Evolutionary conservation across 2,329 filamentous ascomycete genomes (phyloP), one percentile per base, ranked within the genome.

Genomic region (Aspergillus sp.): DNA sequence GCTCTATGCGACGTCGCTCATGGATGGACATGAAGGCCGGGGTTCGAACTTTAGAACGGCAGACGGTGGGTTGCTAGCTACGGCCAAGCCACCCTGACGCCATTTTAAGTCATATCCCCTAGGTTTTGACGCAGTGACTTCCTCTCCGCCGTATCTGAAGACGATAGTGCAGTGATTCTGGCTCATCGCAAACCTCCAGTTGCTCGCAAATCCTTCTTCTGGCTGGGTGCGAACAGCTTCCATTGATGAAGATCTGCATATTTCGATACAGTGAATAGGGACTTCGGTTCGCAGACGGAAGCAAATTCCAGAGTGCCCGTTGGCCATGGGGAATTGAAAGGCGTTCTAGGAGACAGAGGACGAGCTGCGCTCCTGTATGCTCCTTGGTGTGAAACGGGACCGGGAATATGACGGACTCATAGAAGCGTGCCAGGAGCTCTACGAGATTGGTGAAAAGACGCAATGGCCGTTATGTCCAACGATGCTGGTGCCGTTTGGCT

Each of bases 61-160:
- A 45, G 22, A 30, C 3, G 42, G 20, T 45, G 13, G 22, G 42
- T 7, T 9, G 24, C 24, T 26, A 26, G 24, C 24, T 26, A 4
- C 24, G 8, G 24, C 24, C 24, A 11, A 32, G 24, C 24, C 33
- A 17, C 13, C 13, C 14, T 4, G 11, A 10, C 4, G 7, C 42
- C 42, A 45, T 45, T 38, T 47, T n/a, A 47, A 20, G n/a, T 47
- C 35, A 40, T 47, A 47, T 38, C 45, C 45, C 38, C 17, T 30
- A 22, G 40, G 33, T 40, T 47, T 47, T 16, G 45, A 41, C 33
- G 45, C 45, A 22, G 14, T 17, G 17, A n/a, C 45, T 40, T 47
- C 17, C 3, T 40, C 6, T 22, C 33, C 32, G 22, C 19, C 16
- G 33, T 26, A 47, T 17, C 7, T 38, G 32, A 47, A 38, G 16